Evolutionary conservation across 441 rosid genomes (phyloP).

Genomic region (Corymbia citriodora): DNA sequence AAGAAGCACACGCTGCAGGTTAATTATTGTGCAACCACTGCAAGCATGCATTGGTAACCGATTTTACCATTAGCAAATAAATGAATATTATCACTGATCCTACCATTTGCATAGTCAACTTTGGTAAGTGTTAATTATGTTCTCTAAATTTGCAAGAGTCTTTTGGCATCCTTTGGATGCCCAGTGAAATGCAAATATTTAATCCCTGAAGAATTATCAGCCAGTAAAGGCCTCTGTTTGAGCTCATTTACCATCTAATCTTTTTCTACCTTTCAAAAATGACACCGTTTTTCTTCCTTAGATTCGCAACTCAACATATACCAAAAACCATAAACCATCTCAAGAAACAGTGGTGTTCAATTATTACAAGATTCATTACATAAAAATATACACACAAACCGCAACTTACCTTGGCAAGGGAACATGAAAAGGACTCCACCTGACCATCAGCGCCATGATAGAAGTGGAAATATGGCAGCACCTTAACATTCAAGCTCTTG

Average conservation of each 20-base stretch:
- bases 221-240: not conserved
- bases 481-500: slow-evolving; percentile 90
- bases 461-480: slow-evolving; percentile 92
- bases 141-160: not conserved
- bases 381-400: not conserved
- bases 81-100: not conserved
- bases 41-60: not conserved
- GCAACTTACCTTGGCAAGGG: slow-evolving; percentile 79
- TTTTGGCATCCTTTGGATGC: not conserved
- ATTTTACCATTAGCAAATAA: not conserved
- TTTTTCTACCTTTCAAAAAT: not conserved
- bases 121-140: not conserved
- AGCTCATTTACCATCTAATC: not conserved
- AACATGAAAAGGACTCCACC: slow-evolving; percentile 91
- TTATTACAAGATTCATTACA: not conserved
- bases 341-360: not conserved
- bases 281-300: not conserved
- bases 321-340: not conserved
- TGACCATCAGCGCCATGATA: slow-evolving; percentile 86
- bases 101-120: not conserved
- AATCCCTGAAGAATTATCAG: not conserved
- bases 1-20: not conserved
- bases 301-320: not conserved
- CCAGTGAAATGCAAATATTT: not conserved
- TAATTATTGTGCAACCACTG: not conserved